Base-by-base conservation (phyloP, 306 rosid genomes). In the Prunus salicina region DNA sequence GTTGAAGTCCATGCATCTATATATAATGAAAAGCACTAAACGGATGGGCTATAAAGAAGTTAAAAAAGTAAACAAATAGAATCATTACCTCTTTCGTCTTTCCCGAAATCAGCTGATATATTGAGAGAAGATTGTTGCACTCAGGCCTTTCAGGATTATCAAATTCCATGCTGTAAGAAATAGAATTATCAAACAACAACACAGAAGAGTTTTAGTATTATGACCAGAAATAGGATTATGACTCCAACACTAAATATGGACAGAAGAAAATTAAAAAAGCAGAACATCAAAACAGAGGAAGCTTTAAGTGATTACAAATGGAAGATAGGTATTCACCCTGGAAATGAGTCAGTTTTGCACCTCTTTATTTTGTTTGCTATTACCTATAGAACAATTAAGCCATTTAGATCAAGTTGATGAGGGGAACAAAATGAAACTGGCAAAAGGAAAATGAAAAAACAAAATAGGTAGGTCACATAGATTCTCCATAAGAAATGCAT, bases 131-230 rank as follows among this genome's bases (percentile, higher is more conserved):
- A 84, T 94, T 94, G 86, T 83, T 84, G 87, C 97, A 95, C 82
- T 95, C 98, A 12, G 98, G 97, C 85, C 99, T 90, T 83, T 90
- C 97, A 24, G 93, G 86, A 88, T 95, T 92, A 82, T 81, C 93
- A 76, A 92, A 89, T 76, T 95, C 97, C 90, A 95, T 58, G 74
- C 99, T 92, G 89, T 64, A 83, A 78, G 72, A 80, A 77, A 72
- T 79, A 76, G 67, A 79, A 85, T 43, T 79, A 76, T 28, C 56
- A 77, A 18, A 56, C 60, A 58, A 56, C 65, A 28, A 34, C 38
- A 76, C 19, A 65, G 64, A 64, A 75, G 64, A 69, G 32, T 22
- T 73, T 61, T 24, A 53, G 34, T 73, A 67, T 22, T 30, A 73
- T 34, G 22, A 62, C 62, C 43, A 38, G 43, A 70, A 27, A 72